A percentile compares a stretch with the other conserved stretches of the same genome.
These are phyloP conservation scores for Globisporangium orthogonon DNA, from an alignment of 352 stramenopile species.

Conservation along the genomic window DNA sequence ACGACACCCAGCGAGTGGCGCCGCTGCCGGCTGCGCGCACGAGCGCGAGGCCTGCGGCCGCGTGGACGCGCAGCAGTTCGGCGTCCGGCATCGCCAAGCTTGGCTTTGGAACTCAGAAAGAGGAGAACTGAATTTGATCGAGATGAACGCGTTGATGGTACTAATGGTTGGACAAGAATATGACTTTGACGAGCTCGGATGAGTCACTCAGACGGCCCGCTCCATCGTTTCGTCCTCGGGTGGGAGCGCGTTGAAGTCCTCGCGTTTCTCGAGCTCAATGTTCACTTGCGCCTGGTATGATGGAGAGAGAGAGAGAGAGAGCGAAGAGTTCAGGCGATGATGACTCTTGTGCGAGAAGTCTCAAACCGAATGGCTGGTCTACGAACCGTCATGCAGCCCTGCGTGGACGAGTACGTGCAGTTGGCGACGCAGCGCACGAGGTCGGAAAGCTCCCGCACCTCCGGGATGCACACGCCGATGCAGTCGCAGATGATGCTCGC, in stretches of 20 bases:
- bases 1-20: slow-evolving; percentile 22
- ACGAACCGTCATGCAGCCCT: slow-evolving; percentile 90
- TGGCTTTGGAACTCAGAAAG: too few species aligned
- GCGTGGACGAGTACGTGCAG: slow-evolving; percentile 88
- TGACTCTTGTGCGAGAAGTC: not conserved
- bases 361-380: not conserved
- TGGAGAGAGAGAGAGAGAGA: not conserved
- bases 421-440: slow-evolving; percentile 86
- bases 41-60: slow-evolving; percentile 24
- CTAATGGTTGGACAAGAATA: not conserved
- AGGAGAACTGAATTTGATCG: too few species aligned
- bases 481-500: slow-evolving; percentile 67
- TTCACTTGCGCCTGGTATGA: slow-evolving; percentile 75
- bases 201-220: slow-evolving; percentile 27
- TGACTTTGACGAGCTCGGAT: not conserved
- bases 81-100: not conserved
- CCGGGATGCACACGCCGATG: slow-evolving; percentile 70
- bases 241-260: slow-evolving; percentile 32
- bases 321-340: not conserved
- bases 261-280: slow-evolving; percentile 87
- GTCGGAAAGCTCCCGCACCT: slow-evolving; percentile 59
- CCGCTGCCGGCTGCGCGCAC: slow-evolving; percentile 4
- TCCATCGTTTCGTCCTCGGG: slow-evolving; percentile 58
- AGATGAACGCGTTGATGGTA: too few species aligned
- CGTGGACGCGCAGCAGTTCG: slow-evolving; percentile 16